Percentiles rank a stretch among this genome's conserved stretches.
phyloP scores from a whole-genome alignment of 768 basidiomycete species.

The Suillus bovinus region DNA sequence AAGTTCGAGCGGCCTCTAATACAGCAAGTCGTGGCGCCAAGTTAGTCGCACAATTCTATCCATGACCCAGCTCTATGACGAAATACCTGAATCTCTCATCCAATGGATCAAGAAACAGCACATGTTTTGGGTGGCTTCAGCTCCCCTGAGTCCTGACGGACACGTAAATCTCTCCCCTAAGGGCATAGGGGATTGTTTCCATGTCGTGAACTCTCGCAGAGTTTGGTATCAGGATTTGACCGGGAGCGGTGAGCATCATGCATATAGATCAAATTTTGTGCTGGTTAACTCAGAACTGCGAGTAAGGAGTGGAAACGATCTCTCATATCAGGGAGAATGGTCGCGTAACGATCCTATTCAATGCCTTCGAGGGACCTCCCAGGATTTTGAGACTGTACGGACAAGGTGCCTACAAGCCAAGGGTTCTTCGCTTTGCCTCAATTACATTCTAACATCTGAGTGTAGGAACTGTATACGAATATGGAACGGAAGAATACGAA shows the following conservation, averaged over 20 bases:
- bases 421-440: background rate
- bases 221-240: slow-evolving; percentile 78
- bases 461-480: slow-evolving; percentile 61
- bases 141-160: slow-evolving; percentile 56
- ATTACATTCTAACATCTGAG: background rate
- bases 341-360: slow-evolving; percentile 62
- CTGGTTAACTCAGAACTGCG: background rate
- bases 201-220: slow-evolving; percentile 49
- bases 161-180: slow-evolving; percentile 73
- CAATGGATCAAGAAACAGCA: slow-evolving; percentile 64
- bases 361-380: slow-evolving; percentile 62
- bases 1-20: background rate
- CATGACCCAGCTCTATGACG: slow-evolving; percentile 62
- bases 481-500: slow-evolving; percentile 62
- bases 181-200: slow-evolving; percentile 61
- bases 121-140: slow-evolving; percentile 72
- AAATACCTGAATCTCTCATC: slow-evolving; percentile 52
- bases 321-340: slow-evolving; percentile 65
- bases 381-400: slow-evolving; percentile 60
- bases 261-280: background rate
- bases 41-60: background rate
- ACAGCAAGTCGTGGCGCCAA: background rate
- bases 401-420: slow-evolving; percentile 38
- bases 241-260: slow-evolving; percentile 54
- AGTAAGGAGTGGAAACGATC: slow-evolving; percentile 57